Conservation (phyloP, 2,329 filamentous ascomycete species). For the Neoscytalidium dimidiatum region DNA sequence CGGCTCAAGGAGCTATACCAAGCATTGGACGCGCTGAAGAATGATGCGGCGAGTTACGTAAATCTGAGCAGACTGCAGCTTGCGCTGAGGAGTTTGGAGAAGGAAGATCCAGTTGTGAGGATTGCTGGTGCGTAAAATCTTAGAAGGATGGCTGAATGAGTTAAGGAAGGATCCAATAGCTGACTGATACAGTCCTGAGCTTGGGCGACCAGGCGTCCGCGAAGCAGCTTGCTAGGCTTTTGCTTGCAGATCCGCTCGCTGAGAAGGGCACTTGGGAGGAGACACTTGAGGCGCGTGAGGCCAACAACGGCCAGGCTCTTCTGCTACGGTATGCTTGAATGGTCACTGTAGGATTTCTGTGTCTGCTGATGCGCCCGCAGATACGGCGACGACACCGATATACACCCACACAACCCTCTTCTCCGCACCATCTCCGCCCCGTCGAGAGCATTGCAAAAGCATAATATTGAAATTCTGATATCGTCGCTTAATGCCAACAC, state of each 20-base stretch:
- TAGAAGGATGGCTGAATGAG: too few species aligned
- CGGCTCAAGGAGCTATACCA: constrained; percentile 59
- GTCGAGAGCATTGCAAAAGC: constrained; percentile 61
- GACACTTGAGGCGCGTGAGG: constrained; percentile 34
- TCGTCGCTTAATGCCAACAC: constrained; percentile 53
- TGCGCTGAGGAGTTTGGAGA: constrained; percentile 65
- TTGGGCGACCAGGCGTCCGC: constrained; percentile 56
- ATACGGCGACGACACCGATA: constrained; percentile 55
- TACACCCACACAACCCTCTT: constrained; percentile 51
- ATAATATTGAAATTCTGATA: constrained; percentile 65
- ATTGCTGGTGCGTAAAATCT: constrained; percentile 52
- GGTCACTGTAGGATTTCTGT: not conserved
- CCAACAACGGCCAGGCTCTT: constrained; percentile 39
- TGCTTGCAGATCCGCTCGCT: constrained; percentile 49
- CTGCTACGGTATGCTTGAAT: constrained; percentile 41
- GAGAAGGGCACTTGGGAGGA: constrained; percentile 47
- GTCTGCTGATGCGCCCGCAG: constrained; percentile 34
- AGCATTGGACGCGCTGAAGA: constrained; percentile 62
- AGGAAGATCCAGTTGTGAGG: constrained; percentile 54
- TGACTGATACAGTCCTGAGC: constrained; percentile 47
- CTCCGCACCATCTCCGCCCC: constrained; percentile 64
- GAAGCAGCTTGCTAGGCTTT: constrained; percentile 66
- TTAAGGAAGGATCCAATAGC: constrained; percentile 20
- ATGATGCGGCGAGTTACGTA: constrained; percentile 61
- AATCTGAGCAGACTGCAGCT: constrained; percentile 72